Evolutionary conservation across 768 basidiomycete species (phyloP).

Genomic region (Candolleomyces eurysporus): DNA sequence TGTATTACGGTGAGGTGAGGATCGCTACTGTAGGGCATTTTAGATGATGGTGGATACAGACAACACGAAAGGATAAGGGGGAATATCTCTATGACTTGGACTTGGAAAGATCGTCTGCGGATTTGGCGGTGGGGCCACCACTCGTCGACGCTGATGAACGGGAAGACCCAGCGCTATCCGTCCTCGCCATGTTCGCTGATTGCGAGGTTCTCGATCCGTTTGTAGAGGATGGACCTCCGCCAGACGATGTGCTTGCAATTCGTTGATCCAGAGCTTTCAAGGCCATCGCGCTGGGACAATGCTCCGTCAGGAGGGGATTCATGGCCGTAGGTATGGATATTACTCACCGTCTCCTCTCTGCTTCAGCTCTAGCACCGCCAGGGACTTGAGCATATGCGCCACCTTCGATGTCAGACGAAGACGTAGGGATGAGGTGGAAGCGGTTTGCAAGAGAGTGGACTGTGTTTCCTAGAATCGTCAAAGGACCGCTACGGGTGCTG

Average conservation of each 20-base stretch:
- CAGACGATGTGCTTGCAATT: conserved; percentile 63
- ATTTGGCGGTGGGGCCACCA: neutral
- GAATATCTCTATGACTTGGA: neutral
- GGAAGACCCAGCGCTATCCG: conserved; percentile 29
- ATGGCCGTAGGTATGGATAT: neutral
- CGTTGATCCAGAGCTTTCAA: conserved; percentile 95
- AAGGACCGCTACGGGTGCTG: conserved; percentile 55
- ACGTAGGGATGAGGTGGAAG: conserved; percentile 72
- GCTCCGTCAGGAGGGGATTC: conserved; percentile 6
- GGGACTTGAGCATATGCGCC: conserved; percentile 74
- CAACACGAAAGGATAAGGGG: neutral
- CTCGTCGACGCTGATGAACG: conserved; percentile 21
- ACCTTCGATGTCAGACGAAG: conserved; percentile 64
- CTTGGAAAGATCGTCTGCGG: neutral
- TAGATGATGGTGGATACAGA: too few relatives aligned
- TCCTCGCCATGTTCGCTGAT: conserved; percentile 28
- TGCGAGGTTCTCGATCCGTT: conserved; percentile 25
- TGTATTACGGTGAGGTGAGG: too few relatives aligned
- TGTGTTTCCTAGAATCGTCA: conserved; percentile 63
- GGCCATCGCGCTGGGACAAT: conserved; percentile 75
- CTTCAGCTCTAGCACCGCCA: conserved; percentile 91
- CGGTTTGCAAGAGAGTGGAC: conserved; percentile 66
- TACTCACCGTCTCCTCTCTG: conserved; percentile 86
- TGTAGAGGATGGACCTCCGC: conserved; percentile 33
- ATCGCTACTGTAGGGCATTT: too few relatives aligned